phyloP scores from a whole-genome alignment of 192 early-diverging fungal genomes.

The Diversispora epigaea region DNA sequence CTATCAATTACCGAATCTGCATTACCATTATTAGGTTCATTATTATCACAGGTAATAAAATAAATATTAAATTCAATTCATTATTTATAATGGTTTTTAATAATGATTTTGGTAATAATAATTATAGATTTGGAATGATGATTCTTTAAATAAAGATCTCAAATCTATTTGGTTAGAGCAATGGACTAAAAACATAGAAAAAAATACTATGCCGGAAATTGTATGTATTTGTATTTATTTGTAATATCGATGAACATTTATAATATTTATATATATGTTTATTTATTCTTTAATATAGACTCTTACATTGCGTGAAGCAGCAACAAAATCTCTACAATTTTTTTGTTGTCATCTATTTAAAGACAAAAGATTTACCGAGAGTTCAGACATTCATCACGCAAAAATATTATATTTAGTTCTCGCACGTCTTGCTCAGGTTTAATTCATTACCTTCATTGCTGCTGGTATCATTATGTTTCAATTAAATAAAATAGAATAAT shows the following conservation, averaged over 20 bases:
- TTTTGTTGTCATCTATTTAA: slow-evolving; percentile 13
- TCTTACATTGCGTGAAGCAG: slow-evolving; percentile 8
- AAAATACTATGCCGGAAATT: slow-evolving; percentile 16
- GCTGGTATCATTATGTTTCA: background rate
- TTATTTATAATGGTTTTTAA: too few relatives aligned
- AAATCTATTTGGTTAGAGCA: background rate
- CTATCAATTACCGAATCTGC: background rate
- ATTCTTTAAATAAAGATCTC: background rate
- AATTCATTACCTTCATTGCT: background rate
- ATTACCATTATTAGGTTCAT: slow-evolving; percentile 13
- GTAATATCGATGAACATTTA: background rate
- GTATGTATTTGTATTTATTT: slow-evolving; percentile 3
- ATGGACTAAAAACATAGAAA: slow-evolving; percentile 21
- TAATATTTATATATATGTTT: background rate
- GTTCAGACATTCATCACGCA: background rate
- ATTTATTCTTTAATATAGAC: background rate
- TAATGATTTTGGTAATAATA: background rate
- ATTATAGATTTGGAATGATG: slow-evolving; percentile 14
- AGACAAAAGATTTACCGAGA: background rate
- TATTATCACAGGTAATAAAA: slow-evolving; percentile 6
- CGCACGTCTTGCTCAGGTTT: slow-evolving; percentile 13
- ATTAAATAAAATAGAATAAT: background rate
- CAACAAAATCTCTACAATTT: slow-evolving; percentile 11
- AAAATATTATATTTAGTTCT: slow-evolving; percentile 21
- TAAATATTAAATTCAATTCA: too few relatives aligned